A percentile compares a stretch with the other conserved stretches of the same genome.
Evolutionary conservation across 208 protist species (phyloP).

Genomic region (Acanthamoeba healyi): DNA sequence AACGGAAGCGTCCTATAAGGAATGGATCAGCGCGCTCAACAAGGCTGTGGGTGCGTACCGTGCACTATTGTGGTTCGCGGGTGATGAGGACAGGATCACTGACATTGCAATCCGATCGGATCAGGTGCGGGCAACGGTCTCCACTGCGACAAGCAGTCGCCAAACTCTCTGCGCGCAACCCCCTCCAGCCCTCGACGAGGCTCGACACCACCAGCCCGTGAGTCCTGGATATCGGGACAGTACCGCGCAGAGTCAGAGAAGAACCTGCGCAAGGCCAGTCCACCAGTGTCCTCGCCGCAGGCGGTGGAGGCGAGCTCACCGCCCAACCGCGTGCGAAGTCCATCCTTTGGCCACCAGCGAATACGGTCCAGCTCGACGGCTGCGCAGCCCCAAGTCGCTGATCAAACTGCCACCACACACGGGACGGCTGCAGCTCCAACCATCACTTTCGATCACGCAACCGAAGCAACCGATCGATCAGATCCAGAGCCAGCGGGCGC

Average conservation of each 20-base stretch:
- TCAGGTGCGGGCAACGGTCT: slow-evolving; percentile 2
- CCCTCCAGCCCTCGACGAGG: neutral
- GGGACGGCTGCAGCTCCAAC: no score
- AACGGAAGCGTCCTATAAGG: neutral
- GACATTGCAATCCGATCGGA: no score
- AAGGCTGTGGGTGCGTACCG: neutral
- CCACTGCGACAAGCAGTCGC: neutral
- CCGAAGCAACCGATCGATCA: no score
- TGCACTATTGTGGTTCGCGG: neutral
- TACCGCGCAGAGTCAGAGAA: neutral
- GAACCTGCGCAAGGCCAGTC: neutral
- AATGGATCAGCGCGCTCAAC: slow-evolving; percentile 62
- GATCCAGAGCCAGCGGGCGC: no score
- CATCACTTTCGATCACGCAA: no score
- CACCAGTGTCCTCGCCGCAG: no score
- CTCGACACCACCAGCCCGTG: neutral
- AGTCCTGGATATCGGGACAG: neutral
- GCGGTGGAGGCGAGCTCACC: neutral
- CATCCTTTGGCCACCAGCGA: slow-evolving; percentile 37
- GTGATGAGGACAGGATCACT: no score
- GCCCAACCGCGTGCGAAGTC: neutral
- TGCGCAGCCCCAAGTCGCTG: no score
- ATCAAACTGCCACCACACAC: no score
- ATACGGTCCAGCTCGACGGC: neutral
- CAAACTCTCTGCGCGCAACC: neutral